These are phyloP conservation scores for Geranium incanum DNA, from an alignment of 441 rosid genomes.

Conservation along the genomic window DNA sequence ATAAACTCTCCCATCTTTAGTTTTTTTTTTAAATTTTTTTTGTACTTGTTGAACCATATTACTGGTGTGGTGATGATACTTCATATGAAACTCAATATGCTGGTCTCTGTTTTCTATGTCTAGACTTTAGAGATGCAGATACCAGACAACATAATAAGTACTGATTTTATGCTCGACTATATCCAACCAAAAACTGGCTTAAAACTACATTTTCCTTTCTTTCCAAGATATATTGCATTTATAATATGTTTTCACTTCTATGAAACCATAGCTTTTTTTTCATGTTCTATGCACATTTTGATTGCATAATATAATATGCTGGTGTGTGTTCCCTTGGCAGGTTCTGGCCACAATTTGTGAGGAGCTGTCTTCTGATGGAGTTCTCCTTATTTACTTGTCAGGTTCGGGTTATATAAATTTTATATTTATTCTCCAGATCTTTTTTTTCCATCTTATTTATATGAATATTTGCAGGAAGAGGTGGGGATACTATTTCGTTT, in stretches of 20 bases:
- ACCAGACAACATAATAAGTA: not conserved
- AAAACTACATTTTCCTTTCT: not conserved
- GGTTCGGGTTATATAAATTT: conserved; percentile 58
- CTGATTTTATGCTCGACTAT: not conserved
- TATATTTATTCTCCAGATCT: conserved; percentile 13
- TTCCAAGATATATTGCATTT: not conserved
- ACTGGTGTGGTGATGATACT: conserved; percentile 5
- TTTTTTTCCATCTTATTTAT: not conserved
- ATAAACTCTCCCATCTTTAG: not conserved
- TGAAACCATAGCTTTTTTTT: not conserved
- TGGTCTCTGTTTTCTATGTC: not conserved
- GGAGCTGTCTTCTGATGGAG: conserved; percentile 78
- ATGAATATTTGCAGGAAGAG: conserved; percentile 41
- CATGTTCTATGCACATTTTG: not conserved
- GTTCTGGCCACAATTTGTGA: conserved; percentile 80
- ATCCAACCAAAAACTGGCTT: not conserved
- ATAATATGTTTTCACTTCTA: not conserved
- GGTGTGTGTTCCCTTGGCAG: conserved; percentile 36
- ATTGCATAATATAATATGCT: not conserved
- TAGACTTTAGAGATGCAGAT: not conserved
- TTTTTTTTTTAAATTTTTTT: not conserved
- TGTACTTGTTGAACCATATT: not conserved
- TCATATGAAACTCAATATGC: not conserved
- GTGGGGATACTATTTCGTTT: conserved; percentile 38
- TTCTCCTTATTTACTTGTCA: conserved; percentile 73